A percentile compares a stretch with the other conserved stretches of the same genome.
These are phyloP conservation scores for Diaporthe aspalathi DNA, from an alignment of 2,329 filamentous ascomycete species.

Conservation along the genomic window DNA sequence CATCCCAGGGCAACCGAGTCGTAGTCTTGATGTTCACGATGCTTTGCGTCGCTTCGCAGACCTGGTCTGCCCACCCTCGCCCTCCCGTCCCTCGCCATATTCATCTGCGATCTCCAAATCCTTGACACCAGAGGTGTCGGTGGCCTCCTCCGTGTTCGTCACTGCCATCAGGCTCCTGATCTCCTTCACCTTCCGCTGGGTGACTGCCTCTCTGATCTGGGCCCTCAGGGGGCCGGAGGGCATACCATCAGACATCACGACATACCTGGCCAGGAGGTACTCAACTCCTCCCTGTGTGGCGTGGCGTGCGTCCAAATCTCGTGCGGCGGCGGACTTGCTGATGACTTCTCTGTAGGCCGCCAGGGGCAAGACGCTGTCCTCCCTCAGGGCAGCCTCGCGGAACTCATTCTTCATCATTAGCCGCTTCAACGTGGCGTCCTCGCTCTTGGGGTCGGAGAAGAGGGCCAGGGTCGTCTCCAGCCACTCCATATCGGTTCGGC, in stretches of 20 bases:
- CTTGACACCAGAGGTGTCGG: too few relatives aligned
- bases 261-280: not conserved
- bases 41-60: not conserved
- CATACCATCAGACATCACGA: too few relatives aligned
- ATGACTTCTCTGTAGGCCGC: not conserved
- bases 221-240: too few relatives aligned
- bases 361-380: not conserved
- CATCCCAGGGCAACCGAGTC: not conserved
- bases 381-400: not conserved
- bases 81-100: not conserved
- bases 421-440: not conserved
- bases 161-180: not conserved
- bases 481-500: not conserved
- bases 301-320: not conserved
- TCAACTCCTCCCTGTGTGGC: not conserved
- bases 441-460: not conserved
- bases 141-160: not conserved
- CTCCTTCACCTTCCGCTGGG: not conserved
- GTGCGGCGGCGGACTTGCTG: not conserved
- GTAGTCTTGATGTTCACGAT: not conserved
- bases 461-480: not conserved
- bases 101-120: fast-evolving
- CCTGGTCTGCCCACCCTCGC: too few relatives aligned
- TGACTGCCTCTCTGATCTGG: not conserved
- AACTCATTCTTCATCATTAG: too few relatives aligned